Conservation (phyloP, 129 eudicot genomes). For the Pseudognaphalium luteoalbum region DNA sequence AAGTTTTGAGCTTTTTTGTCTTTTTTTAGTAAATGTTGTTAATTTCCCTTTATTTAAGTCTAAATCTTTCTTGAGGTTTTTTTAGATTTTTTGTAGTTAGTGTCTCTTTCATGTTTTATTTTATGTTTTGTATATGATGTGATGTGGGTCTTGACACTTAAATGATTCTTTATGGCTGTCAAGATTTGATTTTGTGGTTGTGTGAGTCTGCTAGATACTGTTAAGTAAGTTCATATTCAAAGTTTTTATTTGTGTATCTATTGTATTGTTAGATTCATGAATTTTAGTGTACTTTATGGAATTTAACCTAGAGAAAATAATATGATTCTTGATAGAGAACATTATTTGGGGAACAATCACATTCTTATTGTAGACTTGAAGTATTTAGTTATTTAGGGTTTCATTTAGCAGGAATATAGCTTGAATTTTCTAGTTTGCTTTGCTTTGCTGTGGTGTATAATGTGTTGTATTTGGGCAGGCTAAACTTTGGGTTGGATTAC, state of each 20-base stretch:
- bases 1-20: conserved; percentile 4
- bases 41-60: conserved; percentile 13
- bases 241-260: background rate
- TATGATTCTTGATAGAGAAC: conserved; percentile 3
- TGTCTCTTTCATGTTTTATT: conserved; percentile 23
- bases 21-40: conserved; percentile 14
- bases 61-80: conserved; percentile 21
- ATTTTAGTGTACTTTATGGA: background rate
- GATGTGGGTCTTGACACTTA: conserved; percentile 1
- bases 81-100: conserved; percentile 23
- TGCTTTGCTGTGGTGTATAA: conserved; percentile 4
- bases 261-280: background rate
- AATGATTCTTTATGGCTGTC: conserved; percentile 12
- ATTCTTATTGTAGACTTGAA: background rate
- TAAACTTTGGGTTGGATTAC: conserved; percentile 85
- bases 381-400: background rate
- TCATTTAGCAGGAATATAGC: background rate
- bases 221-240: conserved; percentile 9
- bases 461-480: conserved; percentile 48
- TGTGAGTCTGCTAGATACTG: conserved; percentile 19
- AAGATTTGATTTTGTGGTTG: conserved; percentile 26
- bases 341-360: conserved; percentile 12
- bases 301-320: conserved; percentile 7
- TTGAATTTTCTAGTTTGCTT: no score
- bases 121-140: background rate